A percentile compares a stretch with the other conserved stretches of the same genome.
phyloP scores from a whole-genome alignment of 75 land plant genomes.

The Selaginella moellendorffii region DNA sequence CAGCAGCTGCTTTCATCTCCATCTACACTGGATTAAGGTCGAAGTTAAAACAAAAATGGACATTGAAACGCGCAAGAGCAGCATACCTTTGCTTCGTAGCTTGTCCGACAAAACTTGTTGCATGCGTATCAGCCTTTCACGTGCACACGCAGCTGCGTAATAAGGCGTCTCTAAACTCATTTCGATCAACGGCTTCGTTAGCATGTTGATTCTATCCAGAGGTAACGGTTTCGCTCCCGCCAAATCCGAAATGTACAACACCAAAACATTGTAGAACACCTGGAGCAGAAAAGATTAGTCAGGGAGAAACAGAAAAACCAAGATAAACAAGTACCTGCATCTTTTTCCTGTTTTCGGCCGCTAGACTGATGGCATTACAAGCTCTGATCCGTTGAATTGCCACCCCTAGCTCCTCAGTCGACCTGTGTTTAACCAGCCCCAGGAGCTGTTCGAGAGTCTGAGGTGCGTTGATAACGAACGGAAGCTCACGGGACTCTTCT shows the following conservation, averaged over 20 bases:
- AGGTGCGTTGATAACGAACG: conserved; percentile 72
- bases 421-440: conserved; percentile 41
- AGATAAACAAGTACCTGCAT: conserved; percentile 87
- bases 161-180: conserved; percentile 71
- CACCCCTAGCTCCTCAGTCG: conserved; percentile 39
- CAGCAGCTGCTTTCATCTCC: conserved; percentile 54
- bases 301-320: neutral
- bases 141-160: conserved; percentile 87
- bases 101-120: conserved; percentile 47
- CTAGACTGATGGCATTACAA: conserved; percentile 56
- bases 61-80: neutral
- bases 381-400: conserved; percentile 54
- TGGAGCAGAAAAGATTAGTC: conserved; percentile 19
- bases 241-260: conserved; percentile 64
- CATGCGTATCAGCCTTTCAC: conserved; percentile 48
- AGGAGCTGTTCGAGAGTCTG: conserved; percentile 37
- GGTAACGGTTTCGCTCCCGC: conserved; percentile 43
- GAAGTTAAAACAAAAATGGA: neutral
- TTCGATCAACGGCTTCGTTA: conserved; percentile 72
- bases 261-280: conserved; percentile 82
- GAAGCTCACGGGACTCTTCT: conserved; percentile 24
- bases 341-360: conserved; percentile 71
- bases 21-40: neutral
- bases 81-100: conserved; percentile 45
- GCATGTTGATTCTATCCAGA: conserved; percentile 37